Evolutionary conservation across 2,329 filamentous ascomycete genomes (phyloP).

Genomic region (Bertia moriformis): DNA sequence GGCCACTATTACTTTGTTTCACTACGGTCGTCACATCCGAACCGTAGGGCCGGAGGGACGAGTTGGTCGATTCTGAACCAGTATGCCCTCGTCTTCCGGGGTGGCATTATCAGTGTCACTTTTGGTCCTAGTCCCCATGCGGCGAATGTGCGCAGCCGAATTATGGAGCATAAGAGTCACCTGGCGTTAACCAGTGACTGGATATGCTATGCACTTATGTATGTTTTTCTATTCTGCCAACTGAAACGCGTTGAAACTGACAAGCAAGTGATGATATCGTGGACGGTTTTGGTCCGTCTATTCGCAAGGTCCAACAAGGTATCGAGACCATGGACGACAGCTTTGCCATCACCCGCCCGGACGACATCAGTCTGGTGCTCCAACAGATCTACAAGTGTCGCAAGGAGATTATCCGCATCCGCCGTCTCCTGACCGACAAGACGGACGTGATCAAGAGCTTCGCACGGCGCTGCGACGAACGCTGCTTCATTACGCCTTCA

Average conservation of each 20-base stretch:
- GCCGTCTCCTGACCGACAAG: not conserved
- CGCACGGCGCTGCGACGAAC: not conserved
- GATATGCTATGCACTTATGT: not conserved
- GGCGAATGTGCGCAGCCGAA: not conserved
- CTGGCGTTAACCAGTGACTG: not conserved
- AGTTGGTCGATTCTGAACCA: not conserved
- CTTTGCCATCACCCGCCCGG: not conserved
- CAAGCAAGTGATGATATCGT: not conserved
- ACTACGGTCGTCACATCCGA: not conserved
- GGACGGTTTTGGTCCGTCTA: not conserved
- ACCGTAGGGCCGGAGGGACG: not conserved
- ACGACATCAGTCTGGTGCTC: not conserved
- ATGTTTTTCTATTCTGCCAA: not conserved
- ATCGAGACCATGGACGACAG: not conserved
- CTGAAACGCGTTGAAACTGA: not conserved
- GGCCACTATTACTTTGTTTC: not conserved
- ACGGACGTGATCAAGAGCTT: not conserved
- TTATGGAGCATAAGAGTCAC: slow-evolving; percentile 26
- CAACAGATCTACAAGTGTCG: not conserved
- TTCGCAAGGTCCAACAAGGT: not conserved
- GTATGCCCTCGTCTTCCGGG: not conserved
- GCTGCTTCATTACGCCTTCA: not conserved
- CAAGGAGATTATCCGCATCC: not conserved
- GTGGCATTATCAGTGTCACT: not conserved
- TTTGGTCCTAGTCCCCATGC: not conserved